Conservation (phyloP, 345 rosid genomes). For the Noccaea caerulescens region DNA sequence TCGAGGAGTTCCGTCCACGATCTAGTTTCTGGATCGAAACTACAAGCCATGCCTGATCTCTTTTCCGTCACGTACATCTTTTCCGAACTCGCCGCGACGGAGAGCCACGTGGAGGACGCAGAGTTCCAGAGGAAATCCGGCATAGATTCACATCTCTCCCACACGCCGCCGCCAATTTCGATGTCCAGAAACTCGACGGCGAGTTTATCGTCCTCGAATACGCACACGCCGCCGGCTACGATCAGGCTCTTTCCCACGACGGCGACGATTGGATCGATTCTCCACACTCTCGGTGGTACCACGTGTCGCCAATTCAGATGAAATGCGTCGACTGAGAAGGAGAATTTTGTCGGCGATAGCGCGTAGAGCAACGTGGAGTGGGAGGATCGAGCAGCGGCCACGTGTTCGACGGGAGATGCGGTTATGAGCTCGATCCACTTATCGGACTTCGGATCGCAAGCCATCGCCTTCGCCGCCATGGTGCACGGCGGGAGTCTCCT, state of each 20-base stretch:
- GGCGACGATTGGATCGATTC: constrained; percentile 73
- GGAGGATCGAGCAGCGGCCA: constrained; percentile 58
- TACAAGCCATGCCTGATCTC: constrained; percentile 50
- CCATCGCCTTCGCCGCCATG: constrained; percentile 42
- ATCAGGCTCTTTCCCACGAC: constrained; percentile 51
- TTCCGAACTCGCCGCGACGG: constrained; percentile 48
- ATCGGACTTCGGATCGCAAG: constrained; percentile 75
- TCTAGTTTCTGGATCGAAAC: constrained; percentile 56
- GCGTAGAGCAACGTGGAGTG: constrained; percentile 63
- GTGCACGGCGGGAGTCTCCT: constrained; percentile 46
- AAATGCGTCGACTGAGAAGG: constrained; percentile 76
- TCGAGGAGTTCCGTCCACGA: constrained; percentile 60
- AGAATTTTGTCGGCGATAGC: constrained; percentile 56
- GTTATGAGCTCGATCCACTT: constrained; percentile 57
- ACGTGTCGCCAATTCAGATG: constrained; percentile 69
- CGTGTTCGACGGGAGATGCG: constrained; percentile 31
- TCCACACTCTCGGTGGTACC: constrained; percentile 58
- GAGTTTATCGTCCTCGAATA: constrained; percentile 73
- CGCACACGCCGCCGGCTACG: constrained; percentile 66
- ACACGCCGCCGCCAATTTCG: constrained; percentile 32
- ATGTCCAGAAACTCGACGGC: constrained; percentile 67
- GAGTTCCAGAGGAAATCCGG: constrained; percentile 57
- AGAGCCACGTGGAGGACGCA: constrained; percentile 66
- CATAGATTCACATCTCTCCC: constrained; percentile 66
- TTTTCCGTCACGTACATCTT: constrained; percentile 62